phyloP scores from a whole-genome alignment of 495 filamentous ascomycete genomes.

The Penicillium ochrochloron region DNA sequence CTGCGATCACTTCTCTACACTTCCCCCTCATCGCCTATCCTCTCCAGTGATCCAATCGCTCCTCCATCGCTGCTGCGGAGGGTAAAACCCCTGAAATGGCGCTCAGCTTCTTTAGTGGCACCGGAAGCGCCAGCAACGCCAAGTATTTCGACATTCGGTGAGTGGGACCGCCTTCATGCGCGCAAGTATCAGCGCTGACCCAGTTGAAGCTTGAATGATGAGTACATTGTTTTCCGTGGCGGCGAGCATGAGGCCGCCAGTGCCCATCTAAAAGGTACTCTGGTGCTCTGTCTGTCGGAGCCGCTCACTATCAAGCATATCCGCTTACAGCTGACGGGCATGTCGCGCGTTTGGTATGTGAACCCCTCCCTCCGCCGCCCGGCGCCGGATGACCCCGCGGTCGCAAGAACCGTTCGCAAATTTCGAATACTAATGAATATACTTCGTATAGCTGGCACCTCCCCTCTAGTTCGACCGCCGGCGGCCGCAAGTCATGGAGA shows the following conservation, averaged over 20 bases:
- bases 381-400: neutral
- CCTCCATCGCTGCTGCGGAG: constrained; percentile 30
- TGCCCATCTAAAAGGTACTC: constrained; percentile 71
- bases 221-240: constrained; percentile 80
- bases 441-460: constrained; percentile 48
- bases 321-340: constrained; percentile 71
- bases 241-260: constrained; percentile 74
- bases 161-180: constrained; percentile 21
- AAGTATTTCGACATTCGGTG: constrained; percentile 63
- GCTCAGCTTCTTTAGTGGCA: constrained; percentile 55
- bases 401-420: neutral
- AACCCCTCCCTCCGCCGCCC: neutral
- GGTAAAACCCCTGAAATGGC: constrained; percentile 44
- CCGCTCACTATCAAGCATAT: constrained; percentile 73
- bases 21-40: neutral
- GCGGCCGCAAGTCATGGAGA: constrained; percentile 53
- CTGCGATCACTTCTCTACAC: neutral
- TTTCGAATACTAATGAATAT: constrained; percentile 20
- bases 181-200: constrained; percentile 15
- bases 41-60: constrained; percentile 19
- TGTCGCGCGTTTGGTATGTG: constrained; percentile 69
- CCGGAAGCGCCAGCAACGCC: constrained; percentile 52
- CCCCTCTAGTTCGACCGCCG: constrained; percentile 48
- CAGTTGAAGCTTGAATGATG: constrained; percentile 68
- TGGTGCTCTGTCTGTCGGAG: constrained; percentile 75